Base-by-base conservation (phyloP, 2,329 filamentous ascomycete species). In the Colletotrichum graminicola region DNA sequence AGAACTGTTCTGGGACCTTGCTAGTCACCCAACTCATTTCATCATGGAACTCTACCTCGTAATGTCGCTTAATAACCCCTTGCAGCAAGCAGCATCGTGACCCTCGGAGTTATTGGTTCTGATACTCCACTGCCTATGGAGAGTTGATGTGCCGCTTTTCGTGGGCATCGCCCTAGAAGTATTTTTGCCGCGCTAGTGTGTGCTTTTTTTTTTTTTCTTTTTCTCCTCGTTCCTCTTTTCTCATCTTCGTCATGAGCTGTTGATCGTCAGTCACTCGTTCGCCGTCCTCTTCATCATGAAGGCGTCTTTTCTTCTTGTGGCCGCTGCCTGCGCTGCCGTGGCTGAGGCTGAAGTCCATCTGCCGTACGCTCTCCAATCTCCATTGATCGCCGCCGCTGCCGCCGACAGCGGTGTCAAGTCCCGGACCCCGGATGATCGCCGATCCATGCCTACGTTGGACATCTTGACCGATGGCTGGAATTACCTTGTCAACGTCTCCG, bases 11-110 rank as follows among this genome's bases (percentile, higher is more conserved):
- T 23, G 34, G 12, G 14, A 39, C 5, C 29, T n/a, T 54, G 16
- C 7, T n/a, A 11, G 36, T 12, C 36, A 39, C 36, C 12, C 54
- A 26, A 61, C 45, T 45, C 47, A 16, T 23, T 45, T 66, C 47
- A 32, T 4, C 10, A 5, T 21, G 6, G 16, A 67, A 43, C n/a
- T 52, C 64, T 57, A 62, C 64, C 43, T 67, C 3, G 43, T 41
- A 57, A 67, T 63, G 18, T 71, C 64, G 64, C 68, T 67, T 59
- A 67, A n/a, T 54, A 67, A n/a, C 26, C 68, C 56, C 51, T 54
- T 65, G 18, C 12, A 18, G 8, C 49, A 62, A 18, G 8, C 49
- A 62, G 12, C 43, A 26, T 57, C 45, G 34, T 67, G 45, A 62
- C 47, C 43, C 26, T 29, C 18, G 16, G 41, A 43, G n/a, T 47